These are phyloP conservation scores for Peronospora farinosa DNA, from an alignment of 352 stramenopile genomes.

Conservation along the genomic window DNA sequence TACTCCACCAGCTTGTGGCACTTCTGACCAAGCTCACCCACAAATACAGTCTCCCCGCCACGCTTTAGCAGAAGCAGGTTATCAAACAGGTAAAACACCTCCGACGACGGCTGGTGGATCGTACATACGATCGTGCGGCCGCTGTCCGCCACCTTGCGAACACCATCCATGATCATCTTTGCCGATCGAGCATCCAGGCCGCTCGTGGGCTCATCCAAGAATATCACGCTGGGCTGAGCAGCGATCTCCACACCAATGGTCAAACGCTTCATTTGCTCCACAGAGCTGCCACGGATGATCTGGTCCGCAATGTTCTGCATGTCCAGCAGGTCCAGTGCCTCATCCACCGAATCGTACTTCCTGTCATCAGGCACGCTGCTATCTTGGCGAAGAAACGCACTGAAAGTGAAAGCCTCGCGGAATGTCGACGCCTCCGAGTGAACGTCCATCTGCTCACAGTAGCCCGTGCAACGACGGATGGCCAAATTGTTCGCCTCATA, in stretches of 20 bases:
- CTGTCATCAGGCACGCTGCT: not conserved
- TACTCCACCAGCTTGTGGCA: conserved; percentile 27
- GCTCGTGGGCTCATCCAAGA: conserved; percentile 5
- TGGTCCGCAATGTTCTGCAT: conserved; percentile 4
- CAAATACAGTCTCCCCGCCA: conserved; percentile 44
- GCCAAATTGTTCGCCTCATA: conserved; percentile 2
- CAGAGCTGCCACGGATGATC: conserved; percentile 4
- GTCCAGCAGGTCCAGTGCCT: conserved; percentile 1
- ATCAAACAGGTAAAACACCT: conserved; percentile 85
- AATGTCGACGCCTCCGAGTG: conserved; percentile 1
- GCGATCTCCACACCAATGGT: conserved; percentile 2
- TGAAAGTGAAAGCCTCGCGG: conserved; percentile 2
- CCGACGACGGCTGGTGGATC: conserved; percentile 58
- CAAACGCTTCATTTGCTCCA: conserved; percentile 5
- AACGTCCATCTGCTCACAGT: conserved; percentile 4
- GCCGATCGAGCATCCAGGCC: conserved; percentile 1
- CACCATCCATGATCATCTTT: conserved; percentile 33
- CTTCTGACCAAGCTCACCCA: conserved; percentile 40
- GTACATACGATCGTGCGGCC: conserved; percentile 70
- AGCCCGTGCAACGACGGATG: conserved; percentile 2
- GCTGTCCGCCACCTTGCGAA: conserved; percentile 73
- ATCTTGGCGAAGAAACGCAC: conserved; percentile 2
- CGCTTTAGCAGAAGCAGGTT: conserved; percentile 39
- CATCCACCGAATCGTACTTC: conserved; percentile 3
- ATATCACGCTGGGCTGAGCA: conserved; percentile 4